Base-by-base conservation (phyloP, 2,329 filamentous ascomycete species). In the Colletotrichum australisinense region DNA sequence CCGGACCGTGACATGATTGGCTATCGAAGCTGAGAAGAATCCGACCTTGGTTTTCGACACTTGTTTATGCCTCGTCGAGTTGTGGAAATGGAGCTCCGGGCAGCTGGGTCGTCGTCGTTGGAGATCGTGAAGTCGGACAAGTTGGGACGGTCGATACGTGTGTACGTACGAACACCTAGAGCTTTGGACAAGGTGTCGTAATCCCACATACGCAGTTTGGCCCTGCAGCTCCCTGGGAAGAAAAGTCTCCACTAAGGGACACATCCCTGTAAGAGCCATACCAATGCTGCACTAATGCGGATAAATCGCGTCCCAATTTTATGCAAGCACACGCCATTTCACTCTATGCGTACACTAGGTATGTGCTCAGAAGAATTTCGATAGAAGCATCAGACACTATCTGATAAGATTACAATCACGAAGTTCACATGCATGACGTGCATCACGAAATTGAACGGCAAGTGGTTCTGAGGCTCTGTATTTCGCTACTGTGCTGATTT, bases 1-100 rank as follows among this genome's bases (percentile, higher is more conserved):
- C 71, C 71, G 26, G 71, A 73, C 83, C 94, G 93, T 71, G 94
- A 90, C 93, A 95, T 95, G 69, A 78, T 86, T 80, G 74, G 30
- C 69, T 59, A 62, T 65, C 63, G 64, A 74, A 38, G 46, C 14
- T 35, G 52, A 19, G 28, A 28, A 35, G 28, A 16, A 24, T 1
- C 38, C 5, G 14, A 32, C 35, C 5, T 5, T 55, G 62, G 26
- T 53, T 24, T 24, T 12, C 12, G 28, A 63, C 16, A 35, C 12
- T 24, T 16, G 19, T 69, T 5, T 63, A 6, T 52, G 65, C 14
- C 28, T 46, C 12, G 14, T 12, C 28, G 16, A 8, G 55, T 26
- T 56, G 62, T 58, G n/a, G 16, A 7, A 53, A 32, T 46, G 22
- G n/a, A 30, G 32, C 28, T 63, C 53, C 26, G 49, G 9, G 19